phyloP scores from a whole-genome alignment of 805 yeast genomes.

The Jamesozyma hellenica region DNA sequence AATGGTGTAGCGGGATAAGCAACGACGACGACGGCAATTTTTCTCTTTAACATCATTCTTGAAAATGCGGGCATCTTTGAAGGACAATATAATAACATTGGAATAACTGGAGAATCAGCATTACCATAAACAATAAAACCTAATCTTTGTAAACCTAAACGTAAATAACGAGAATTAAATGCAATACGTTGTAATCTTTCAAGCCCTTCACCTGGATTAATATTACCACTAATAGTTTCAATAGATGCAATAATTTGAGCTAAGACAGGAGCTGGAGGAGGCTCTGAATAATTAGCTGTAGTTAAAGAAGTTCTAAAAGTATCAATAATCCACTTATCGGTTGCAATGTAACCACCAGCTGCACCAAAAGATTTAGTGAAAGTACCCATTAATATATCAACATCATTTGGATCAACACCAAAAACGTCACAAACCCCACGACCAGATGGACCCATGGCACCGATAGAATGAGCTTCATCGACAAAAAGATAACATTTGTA shows the following conservation, averaged over 20 bases:
- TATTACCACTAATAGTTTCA: slow-evolving; percentile 66
- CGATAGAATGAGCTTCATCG: slow-evolving; percentile 97
- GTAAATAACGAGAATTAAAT: slow-evolving; percentile 86
- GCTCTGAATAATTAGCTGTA: slow-evolving; percentile 70
- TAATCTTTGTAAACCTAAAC: slow-evolving; percentile 80
- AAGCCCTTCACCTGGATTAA: slow-evolving; percentile 86
- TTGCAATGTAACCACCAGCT: slow-evolving; percentile 96
- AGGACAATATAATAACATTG: slow-evolving; percentile 78
- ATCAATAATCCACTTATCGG: slow-evolving; percentile 56
- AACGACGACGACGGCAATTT: slow-evolving; percentile 89
- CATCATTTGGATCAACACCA: slow-evolving; percentile 59
- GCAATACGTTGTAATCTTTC: slow-evolving; percentile 90
- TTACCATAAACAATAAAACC: slow-evolving; percentile 93
- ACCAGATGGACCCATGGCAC: slow-evolving; percentile 94
- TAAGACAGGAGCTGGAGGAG: slow-evolving; percentile 84
- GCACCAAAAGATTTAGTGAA: slow-evolving; percentile 97
- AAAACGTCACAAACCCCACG: slow-evolving; percentile 94
- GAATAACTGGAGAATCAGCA: slow-evolving; percentile 94
- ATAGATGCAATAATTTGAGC: slow-evolving; percentile 78
- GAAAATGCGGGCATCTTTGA: slow-evolving; percentile 91
- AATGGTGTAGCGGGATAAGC: slow-evolving; percentile 98
- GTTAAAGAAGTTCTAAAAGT: slow-evolving; percentile 63
- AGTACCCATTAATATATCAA: slow-evolving; percentile 95
- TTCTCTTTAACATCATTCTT: slow-evolving; percentile 64
- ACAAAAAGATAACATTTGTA: slow-evolving; percentile 85